A percentile compares a stretch with the other conserved stretches of the same genome.
phyloP scores from a whole-genome alignment of 2,329 filamentous ascomycete species.

The Fusarium floridanum region DNA sequence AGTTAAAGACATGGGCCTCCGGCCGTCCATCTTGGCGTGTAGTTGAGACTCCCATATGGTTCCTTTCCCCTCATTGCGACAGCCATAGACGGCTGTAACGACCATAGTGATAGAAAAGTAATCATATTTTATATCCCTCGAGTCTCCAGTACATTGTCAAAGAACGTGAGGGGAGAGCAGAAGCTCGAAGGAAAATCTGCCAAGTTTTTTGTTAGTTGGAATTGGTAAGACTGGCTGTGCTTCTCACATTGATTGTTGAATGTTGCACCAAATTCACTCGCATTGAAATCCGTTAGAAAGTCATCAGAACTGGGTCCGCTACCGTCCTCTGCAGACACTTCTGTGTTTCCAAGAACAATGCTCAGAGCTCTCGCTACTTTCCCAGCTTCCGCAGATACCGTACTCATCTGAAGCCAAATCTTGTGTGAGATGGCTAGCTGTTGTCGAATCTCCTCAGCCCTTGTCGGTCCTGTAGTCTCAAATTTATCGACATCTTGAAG shows the following conservation, averaged over 20 bases:
- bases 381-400: slow-evolving; percentile 24
- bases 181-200: slow-evolving; percentile 27
- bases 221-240: slow-evolving; percentile 1
- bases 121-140: slow-evolving; percentile 18
- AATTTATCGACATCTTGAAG: slow-evolving; percentile 30
- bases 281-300: slow-evolving; percentile 22
- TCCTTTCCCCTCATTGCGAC: too few species aligned
- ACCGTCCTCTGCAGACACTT: slow-evolving; percentile 6
- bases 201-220: slow-evolving; percentile 20
- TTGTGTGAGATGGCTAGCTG: slow-evolving; percentile 19
- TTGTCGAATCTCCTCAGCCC: slow-evolving; percentile 24
- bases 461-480: slow-evolving; percentile 18
- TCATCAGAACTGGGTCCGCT: slow-evolving; percentile 6
- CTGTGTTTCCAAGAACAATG: slow-evolving; percentile 28
- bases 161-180: slow-evolving; percentile 24
- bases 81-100: too few species aligned
- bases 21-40: too few species aligned
- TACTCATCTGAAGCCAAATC: slow-evolving; percentile 29
- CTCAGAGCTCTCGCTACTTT: slow-evolving; percentile 29
- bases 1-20: too few species aligned
- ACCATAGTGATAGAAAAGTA: slow-evolving; percentile 6
- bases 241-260: slow-evolving; percentile 34
- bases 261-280: neutral
- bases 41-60: too few species aligned
- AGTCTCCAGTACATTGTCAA: slow-evolving; percentile 30